Conservation (phyloP, 768 basidiomycete species). For the Rhizopogon sp. region DNA sequence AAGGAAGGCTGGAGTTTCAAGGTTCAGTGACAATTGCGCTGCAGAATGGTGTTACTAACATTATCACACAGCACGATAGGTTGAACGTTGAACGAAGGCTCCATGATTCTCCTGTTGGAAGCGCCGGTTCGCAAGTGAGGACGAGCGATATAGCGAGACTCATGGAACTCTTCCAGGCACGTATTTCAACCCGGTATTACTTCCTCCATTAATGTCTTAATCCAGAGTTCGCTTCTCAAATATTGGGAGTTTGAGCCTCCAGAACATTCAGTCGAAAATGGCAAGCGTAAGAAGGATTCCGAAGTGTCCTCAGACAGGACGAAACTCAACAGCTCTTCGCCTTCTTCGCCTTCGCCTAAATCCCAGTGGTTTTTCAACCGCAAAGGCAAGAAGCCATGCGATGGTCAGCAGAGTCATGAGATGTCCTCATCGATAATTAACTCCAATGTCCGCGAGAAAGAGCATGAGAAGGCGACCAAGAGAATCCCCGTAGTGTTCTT, state of each 20-base stretch:
- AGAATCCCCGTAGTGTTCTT: conserved; percentile 79
- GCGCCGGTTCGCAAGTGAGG: conserved; percentile 47
- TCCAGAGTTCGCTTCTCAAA: conserved; percentile 60
- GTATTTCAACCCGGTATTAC: not conserved
- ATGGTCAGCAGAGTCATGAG: conserved; percentile 26
- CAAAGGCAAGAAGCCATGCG: conserved; percentile 15
- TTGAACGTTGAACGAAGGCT: conserved; percentile 63
- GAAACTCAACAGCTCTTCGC: conserved; percentile 30
- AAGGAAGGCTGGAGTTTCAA: conserved; percentile 78
- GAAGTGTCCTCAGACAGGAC: conserved; percentile 38
- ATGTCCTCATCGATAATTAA: conserved; percentile 25
- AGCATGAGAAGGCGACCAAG: conserved; percentile 42
- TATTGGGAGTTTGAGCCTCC: conserved; percentile 65
- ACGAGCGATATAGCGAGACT: conserved; percentile 78
- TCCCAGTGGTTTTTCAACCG: conserved; percentile 25
- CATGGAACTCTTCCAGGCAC: conserved; percentile 80
- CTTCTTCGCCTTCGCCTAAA: conserved; percentile 22
- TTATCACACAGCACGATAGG: conserved; percentile 68
- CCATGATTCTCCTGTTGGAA: conserved; percentile 36
- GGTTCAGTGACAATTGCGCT: conserved; percentile 30
- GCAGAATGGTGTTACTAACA: conserved; percentile 1
- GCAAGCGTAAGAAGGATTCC: conserved; percentile 21
- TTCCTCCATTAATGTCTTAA: not conserved
- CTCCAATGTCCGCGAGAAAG: conserved; percentile 15
- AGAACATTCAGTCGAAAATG: conserved; percentile 8